Base-by-base conservation (phyloP, 1,139 yeast genomes). In the Magnusiomyces clavatus region DNA sequence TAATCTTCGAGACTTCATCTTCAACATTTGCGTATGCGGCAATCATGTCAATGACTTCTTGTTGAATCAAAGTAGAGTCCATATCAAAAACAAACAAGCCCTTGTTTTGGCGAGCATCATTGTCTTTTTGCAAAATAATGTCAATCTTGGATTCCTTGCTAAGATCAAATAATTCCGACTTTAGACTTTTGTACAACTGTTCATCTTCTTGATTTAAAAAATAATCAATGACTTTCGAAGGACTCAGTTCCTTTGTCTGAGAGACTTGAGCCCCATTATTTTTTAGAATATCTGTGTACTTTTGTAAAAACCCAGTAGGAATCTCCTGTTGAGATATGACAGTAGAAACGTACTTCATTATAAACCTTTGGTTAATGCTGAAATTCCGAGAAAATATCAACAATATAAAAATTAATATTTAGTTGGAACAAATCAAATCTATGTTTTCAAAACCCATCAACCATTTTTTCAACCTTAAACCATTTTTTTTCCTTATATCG, bases 61-160 rank as follows among this genome's bases (percentile, higher is more conserved):
- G 97, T 67, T 86, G 83, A 60, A 94, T 94, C 64, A 94, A 73
- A 0, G 98, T 94, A 0, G 97, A 90, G 71, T 94, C 99, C 98
- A 94, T 94, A 63, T 94, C 98, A 63, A 94, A 94, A 19, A 94
- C 87, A 57, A 87, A 82, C 48, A 92, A 73, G 60, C 80, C 78
- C 64, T 84, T 86, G 31, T 53, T 53, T 42, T 54, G 53, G 13
- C 66, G 56, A 35, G 39, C 34, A 35, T 49, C 71, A 44, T 59
- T 64, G 43, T 70, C 63, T 44, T 56, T 57, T 60, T 80, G 85
- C 14, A 78, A 67, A 13, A 78, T 65, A 13, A 80, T 58, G 57
- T 81, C 83, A 13, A 75, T 66, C 2, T 50, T 54, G 11, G 48
- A 42, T 44, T 50, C 51, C 38, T 51, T 53, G 51, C 61, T 56